Evolutionary conservation across 2,329 filamentous ascomycete genomes (phyloP).

Genomic region (Fonsecaea pedrosoi): DNA sequence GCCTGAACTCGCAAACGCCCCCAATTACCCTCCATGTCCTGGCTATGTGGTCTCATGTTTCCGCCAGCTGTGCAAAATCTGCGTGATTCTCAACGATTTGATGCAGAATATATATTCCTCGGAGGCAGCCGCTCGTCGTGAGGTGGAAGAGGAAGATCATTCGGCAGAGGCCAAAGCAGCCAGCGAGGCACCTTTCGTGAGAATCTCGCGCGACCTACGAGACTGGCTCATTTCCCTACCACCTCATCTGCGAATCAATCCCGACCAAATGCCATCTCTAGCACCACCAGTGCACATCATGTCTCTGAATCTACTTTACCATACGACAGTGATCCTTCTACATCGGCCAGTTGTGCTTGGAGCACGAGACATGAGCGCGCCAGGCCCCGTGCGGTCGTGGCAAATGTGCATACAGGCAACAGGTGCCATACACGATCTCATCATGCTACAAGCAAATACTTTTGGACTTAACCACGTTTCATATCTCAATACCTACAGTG

Average conservation of each 20-base stretch:
- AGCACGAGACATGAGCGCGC: slow-evolving; percentile 29
- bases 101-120: slow-evolving; percentile 54
- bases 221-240: slow-evolving; percentile 54
- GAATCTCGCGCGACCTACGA: slow-evolving; percentile 51
- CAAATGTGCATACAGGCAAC: slow-evolving; percentile 39
- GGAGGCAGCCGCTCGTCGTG: slow-evolving; percentile 50
- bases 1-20: slow-evolving; percentile 29
- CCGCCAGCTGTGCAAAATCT: slow-evolving; percentile 48
- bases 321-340: slow-evolving; percentile 60
- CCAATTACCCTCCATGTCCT: slow-evolving; percentile 38
- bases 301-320: slow-evolving; percentile 56
- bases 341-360: slow-evolving; percentile 59
- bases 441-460: slow-evolving; percentile 40
- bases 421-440: slow-evolving; percentile 40
- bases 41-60: slow-evolving; percentile 44
- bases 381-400: slow-evolving; percentile 34
- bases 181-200: slow-evolving; percentile 39
- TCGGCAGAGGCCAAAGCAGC: slow-evolving; percentile 29
- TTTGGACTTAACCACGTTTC: slow-evolving; percentile 41
- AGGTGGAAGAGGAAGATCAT: slow-evolving; percentile 32
- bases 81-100: slow-evolving; percentile 56
- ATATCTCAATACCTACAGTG: slow-evolving; percentile 42
- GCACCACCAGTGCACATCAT: slow-evolving; percentile 56
- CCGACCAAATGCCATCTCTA: slow-evolving; percentile 40
- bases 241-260: slow-evolving; percentile 50